These are phyloP conservation scores for Entonaema liquescens DNA, from an alignment of 495 filamentous ascomycete species.

Conservation along the genomic window DNA sequence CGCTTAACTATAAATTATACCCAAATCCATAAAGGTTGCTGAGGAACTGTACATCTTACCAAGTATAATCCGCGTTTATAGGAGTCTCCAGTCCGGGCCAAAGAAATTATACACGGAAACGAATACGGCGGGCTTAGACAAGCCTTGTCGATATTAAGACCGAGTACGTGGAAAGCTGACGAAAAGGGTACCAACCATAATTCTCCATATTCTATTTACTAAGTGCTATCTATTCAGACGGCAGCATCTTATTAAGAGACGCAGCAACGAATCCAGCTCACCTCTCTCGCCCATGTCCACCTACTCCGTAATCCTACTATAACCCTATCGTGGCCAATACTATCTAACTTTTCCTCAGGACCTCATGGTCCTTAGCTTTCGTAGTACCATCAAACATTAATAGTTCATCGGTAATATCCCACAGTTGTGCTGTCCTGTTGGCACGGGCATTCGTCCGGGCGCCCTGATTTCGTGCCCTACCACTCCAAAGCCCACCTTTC, in stretches of 20 bases:
- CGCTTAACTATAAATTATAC: not conserved
- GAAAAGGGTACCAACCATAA: not conserved
- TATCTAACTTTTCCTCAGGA: not conserved
- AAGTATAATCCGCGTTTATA: too few relatives aligned
- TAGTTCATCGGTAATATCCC: constrained; percentile 35
- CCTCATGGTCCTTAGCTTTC: not conserved
- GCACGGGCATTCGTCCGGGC: not conserved
- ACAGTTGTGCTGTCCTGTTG: constrained; percentile 18
- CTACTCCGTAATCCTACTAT: not conserved
- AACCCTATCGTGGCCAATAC: constrained; percentile 9
- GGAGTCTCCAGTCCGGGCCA: too few relatives aligned
- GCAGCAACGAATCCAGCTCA: not conserved
- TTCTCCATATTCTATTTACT: not conserved
- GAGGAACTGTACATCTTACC: not conserved
- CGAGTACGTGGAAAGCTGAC: not conserved
- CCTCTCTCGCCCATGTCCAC: constrained; percentile 8
- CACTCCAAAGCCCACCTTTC: not conserved
- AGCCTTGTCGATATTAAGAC: not conserved
- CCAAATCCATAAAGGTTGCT: too few relatives aligned
- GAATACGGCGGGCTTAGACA: not conserved
- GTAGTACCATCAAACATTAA: constrained; percentile 20
- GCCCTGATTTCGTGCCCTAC: not conserved
- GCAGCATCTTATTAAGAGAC: not conserved
- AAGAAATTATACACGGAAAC: not conserved
- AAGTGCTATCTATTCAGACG: not conserved